Percentiles rank a stretch among this genome's conserved stretches.
phyloP scores from a whole-genome alignment of 805 yeast genomes.

The Hemisphaericaspora nanyangensis region DNA sequence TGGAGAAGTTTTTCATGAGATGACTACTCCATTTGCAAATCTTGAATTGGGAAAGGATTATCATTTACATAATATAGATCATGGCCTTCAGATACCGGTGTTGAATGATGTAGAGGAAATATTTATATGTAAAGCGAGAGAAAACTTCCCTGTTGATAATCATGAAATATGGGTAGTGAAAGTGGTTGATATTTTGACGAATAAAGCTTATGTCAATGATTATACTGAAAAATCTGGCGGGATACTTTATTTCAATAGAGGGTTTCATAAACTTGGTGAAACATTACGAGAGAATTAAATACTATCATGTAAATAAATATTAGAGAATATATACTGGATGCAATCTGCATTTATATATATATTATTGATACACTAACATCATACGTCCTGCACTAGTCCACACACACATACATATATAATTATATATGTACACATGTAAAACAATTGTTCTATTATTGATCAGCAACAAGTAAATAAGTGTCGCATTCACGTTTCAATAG shows the following conservation, averaged over 20 bases:
- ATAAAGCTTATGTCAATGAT: slow-evolving; percentile 8
- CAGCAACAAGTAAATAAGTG: background rate
- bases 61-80: slow-evolving; percentile 12
- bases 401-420: too few species aligned
- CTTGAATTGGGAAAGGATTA: slow-evolving; percentile 22
- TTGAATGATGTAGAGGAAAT: slow-evolving; percentile 55
- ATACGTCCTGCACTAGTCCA: too few species aligned
- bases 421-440: too few species aligned
- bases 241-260: slow-evolving; percentile 58
- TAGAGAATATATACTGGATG: background rate
- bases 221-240: slow-evolving; percentile 47
- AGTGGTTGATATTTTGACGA: slow-evolving; percentile 53
- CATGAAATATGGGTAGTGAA: slow-evolving; percentile 91
- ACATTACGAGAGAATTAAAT: slow-evolving; percentile 30
- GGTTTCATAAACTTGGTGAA: slow-evolving; percentile 47
- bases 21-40: slow-evolving; percentile 54
- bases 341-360: too few species aligned
- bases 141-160: slow-evolving; percentile 61
- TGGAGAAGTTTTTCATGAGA: slow-evolving; percentile 39
- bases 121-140: slow-evolving; percentile 55
- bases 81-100: slow-evolving; percentile 43
- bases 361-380: too few species aligned
- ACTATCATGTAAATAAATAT: slow-evolving; percentile 1
- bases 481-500: slow-evolving; percentile 10
- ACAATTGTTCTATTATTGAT: too few species aligned